Percentiles rank a stretch among this genome's conserved stretches.
Conservation (phyloP, 352 stramenopile species). For the Phytophthora cryptogea region DNA sequence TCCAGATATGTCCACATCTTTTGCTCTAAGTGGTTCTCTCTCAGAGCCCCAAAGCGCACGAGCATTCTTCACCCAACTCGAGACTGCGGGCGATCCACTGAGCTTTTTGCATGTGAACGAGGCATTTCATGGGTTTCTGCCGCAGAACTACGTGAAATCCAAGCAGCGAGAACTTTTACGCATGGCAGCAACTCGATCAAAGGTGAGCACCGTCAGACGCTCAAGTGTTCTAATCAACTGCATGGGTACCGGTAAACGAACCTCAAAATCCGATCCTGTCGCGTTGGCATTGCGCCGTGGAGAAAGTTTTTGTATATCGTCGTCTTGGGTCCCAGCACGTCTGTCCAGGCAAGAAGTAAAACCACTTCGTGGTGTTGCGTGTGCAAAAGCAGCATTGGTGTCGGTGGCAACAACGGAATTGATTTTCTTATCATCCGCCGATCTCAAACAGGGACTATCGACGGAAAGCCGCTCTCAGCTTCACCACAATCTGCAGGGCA, state of each 20-base stretch:
- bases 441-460: slow-evolving; percentile 44
- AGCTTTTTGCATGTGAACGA: slow-evolving; percentile 51
- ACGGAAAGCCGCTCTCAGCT: slow-evolving; percentile 38
- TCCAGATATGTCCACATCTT: slow-evolving; percentile 52
- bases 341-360: slow-evolving; percentile 30
- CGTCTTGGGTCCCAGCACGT: slow-evolving; percentile 54
- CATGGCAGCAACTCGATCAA: slow-evolving; percentile 12
- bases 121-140: slow-evolving; percentile 58
- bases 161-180: slow-evolving; percentile 27
- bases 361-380: slow-evolving; percentile 30
- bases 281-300: slow-evolving; percentile 41
- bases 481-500: slow-evolving; percentile 42
- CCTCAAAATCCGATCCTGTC: slow-evolving; percentile 4
- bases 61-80: slow-evolving; percentile 65
- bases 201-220: slow-evolving; percentile 2
- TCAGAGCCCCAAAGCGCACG: slow-evolving; percentile 31
- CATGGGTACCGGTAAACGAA: slow-evolving; percentile 1
- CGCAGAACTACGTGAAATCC: slow-evolving; percentile 36
- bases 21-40: slow-evolving; percentile 54
- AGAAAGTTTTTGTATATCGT: slow-evolving; percentile 56
- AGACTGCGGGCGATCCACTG: slow-evolving; percentile 50
- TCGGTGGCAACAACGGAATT: slow-evolving; percentile 46
- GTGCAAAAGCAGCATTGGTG: slow-evolving; percentile 52
- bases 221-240: slow-evolving; percentile 18
- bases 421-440: slow-evolving; percentile 51